Percentiles rank a stretch among this genome's conserved stretches.
Evolutionary conservation across 164 flowering plant species (phyloP).

Genomic region (Platanus orientalis): DNA sequence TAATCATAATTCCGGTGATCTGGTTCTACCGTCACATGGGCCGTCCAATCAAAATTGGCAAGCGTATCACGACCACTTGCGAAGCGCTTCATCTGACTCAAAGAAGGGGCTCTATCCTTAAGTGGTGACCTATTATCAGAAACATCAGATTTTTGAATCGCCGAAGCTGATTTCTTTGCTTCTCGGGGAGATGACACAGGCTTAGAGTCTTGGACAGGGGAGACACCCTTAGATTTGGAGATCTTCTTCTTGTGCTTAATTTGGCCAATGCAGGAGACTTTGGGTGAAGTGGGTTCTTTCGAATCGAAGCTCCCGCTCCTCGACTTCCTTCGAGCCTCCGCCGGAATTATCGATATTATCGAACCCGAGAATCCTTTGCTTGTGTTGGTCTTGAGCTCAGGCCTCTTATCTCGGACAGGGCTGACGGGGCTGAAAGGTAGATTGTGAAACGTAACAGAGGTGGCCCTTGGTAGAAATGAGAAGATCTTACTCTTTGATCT

Average conservation of each 20-base stretch:
- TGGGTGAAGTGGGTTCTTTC: conserved; percentile 80
- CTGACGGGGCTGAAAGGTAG: conserved; percentile 57
- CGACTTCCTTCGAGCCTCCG: conserved; percentile 43
- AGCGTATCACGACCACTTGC: conserved; percentile 59
- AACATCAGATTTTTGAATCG: conserved; percentile 16
- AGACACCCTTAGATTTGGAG: conserved; percentile 12
- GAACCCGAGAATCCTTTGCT: conserved; percentile 60
- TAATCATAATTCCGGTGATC: conserved; percentile 29
- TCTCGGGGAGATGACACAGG: neutral
- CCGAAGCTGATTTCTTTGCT: conserved; percentile 1
- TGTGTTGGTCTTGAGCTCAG: conserved; percentile 14
- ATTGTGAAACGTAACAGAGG: conserved; percentile 36
- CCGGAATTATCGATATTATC: conserved; percentile 46
- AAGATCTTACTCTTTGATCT: conserved; percentile 35
- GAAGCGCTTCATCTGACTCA: conserved; percentile 56
- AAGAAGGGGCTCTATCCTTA: conserved; percentile 21
- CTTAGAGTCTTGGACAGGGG: neutral
- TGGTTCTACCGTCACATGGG: conserved; percentile 17
- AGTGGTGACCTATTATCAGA: neutral
- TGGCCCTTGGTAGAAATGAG: conserved; percentile 48
- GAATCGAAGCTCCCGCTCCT: conserved; percentile 23
- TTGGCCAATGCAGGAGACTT: conserved; percentile 85
- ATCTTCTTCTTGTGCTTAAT: conserved; percentile 53
- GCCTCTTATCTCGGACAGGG: conserved; percentile 29
- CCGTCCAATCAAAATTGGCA: conserved; percentile 63